A percentile compares a stretch with the other conserved stretches of the same genome.
Evolutionary conservation across 2,329 filamentous ascomycete genomes (phyloP).

Genomic region (Aureobasidium sp.): DNA sequence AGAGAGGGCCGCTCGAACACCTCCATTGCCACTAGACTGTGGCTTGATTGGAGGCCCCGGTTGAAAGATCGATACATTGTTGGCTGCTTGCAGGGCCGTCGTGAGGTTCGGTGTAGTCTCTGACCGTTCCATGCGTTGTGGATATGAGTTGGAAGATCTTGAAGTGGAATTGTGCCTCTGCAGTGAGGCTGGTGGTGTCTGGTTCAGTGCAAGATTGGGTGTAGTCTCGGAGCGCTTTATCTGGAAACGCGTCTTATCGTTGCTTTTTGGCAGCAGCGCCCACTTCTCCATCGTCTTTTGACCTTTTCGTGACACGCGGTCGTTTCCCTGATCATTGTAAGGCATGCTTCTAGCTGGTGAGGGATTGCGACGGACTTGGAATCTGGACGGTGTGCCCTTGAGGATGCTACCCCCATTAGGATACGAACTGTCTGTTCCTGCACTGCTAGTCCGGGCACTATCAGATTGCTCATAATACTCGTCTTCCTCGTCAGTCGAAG

Average conservation of each 20-base stretch:
- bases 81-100: not conserved
- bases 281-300: not conserved
- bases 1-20: not conserved
- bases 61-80: not conserved
- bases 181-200: not conserved
- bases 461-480: conserved; percentile 12
- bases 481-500: conserved; percentile 14
- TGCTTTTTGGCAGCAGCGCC: not conserved
- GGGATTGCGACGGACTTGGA: conserved; percentile 21
- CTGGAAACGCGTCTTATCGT: not conserved
- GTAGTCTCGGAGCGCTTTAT: conserved; percentile 9
- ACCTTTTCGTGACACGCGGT: not conserved
- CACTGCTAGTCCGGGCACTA: conserved; percentile 15
- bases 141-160: not conserved
- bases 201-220: not conserved
- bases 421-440: conserved; percentile 21
- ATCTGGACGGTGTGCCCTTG: conserved; percentile 27
- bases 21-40: not conserved
- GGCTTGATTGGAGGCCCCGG: not conserved
- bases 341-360: conserved; percentile 16
- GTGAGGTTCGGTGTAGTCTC: conserved; percentile 5
- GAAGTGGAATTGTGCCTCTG: not conserved
- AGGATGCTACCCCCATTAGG: conserved; percentile 26
- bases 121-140: not conserved
- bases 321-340: conserved; percentile 17